Conservation (phyloP, 2,329 filamentous ascomycete genomes). For the Aspergillus sp. region DNA sequence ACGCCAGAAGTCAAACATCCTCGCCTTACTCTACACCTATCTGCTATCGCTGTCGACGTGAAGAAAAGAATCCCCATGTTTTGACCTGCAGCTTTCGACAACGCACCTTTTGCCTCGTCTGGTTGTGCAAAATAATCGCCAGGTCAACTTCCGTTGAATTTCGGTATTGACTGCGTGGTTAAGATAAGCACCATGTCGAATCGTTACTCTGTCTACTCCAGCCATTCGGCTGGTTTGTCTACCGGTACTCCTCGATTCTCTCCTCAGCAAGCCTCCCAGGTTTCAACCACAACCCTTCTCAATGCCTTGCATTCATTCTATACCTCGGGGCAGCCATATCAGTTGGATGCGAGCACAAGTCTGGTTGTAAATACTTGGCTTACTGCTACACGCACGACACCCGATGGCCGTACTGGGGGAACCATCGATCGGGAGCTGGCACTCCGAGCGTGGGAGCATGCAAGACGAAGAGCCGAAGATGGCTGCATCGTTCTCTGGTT, state of each 20-base stretch:
- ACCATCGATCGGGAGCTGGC: slow-evolving; percentile 77
- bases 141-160: neutral
- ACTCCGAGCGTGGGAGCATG: slow-evolving; percentile 90
- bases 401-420: slow-evolving; percentile 66
- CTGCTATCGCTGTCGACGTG: too few relatives aligned
- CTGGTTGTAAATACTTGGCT: slow-evolving; percentile 95
- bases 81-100: slow-evolving; percentile 37
- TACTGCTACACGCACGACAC: slow-evolving; percentile 66
- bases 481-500: slow-evolving; percentile 86
- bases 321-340: slow-evolving; percentile 73
- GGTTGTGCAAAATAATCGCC: neutral
- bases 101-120: neutral
- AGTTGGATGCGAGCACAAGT: slow-evolving; percentile 83
- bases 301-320: slow-evolving; percentile 91
- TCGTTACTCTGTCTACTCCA: slow-evolving; percentile 59
- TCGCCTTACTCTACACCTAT: too few relatives aligned
- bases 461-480: slow-evolving; percentile 87
- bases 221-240: slow-evolving; percentile 52
- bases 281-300: slow-evolving; percentile 87
- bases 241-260: slow-evolving; percentile 51
- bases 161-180: neutral
- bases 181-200: slow-evolving; percentile 49
- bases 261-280: slow-evolving; percentile 68
- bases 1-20: too few relatives aligned
- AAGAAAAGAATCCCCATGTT: neutral